Base-by-base conservation (phyloP, 2,329 filamentous ascomycete genomes). In the Bipolaris bicolor region DNA sequence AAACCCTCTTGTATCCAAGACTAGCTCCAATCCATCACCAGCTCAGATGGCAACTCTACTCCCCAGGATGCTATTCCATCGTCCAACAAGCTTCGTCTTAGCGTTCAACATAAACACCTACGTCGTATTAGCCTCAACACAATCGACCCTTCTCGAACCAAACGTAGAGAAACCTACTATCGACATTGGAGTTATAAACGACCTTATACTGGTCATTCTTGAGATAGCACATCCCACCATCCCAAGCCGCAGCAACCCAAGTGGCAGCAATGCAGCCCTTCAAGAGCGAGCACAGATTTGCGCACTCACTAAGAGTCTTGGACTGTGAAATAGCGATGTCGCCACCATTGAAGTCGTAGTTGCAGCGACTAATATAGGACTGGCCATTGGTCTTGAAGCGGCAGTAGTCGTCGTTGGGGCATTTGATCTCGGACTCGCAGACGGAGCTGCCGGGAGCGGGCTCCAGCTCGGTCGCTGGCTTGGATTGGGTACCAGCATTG, bases 261-360 rank as follows among this genome's bases (percentile, higher is more conserved):
- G 51, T 53, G 11, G 56, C 55, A 40, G 51, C 50, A 39, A 52
- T 36, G 20, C 60, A 62, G 20, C 47, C 47, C 13, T 24, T n/a
- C 1, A 20, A 41, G 36, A 24, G 6, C 13, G 53, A 29, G 31
- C 57, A 62, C 24, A 44, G 47, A 13, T 52, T 34, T 15, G 39
- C 39, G 37, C 60, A 62, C 7, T 40, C 33, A 1, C 43, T 40
- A 18, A 62, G 34, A 15, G 41, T 29, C 5, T 43, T 20, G 3
- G 52, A 36, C 11, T 16, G 18, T 10, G 22, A 46, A 26, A 40
- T 33, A 33, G 39, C 47, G 1, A 62, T 45, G 26, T 62, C 57
- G 9, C 52, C 52, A 4, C 60, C 60, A 29, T 62, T 60, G 33
- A 51, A 60, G 48, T 60, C 60, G 11, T 43, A 57, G 49, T 57